Conservation (phyloP, 169 alveolate species). For the Ichthyophthirius multifiliis region DNA sequence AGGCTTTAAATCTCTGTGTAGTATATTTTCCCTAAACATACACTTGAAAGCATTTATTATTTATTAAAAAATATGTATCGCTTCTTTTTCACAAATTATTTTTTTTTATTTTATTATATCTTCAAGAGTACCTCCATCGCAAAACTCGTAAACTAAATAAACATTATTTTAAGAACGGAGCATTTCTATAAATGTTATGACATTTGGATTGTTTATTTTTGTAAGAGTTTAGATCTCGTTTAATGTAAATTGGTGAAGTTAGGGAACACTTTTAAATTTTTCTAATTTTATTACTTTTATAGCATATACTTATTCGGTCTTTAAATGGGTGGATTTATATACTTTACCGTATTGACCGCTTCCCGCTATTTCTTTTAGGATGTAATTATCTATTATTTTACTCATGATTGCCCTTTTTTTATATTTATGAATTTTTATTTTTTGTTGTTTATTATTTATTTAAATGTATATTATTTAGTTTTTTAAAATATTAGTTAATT, state of each 20-base stretch:
- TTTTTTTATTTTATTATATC: constrained; percentile 21
- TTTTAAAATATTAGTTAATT: too few relatives aligned
- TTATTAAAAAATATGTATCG: constrained; percentile 14
- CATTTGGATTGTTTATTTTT: constrained; percentile 14
- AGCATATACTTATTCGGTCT: constrained; percentile 28
- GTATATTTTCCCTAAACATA: constrained; percentile 11
- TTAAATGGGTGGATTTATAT: constrained; percentile 25
- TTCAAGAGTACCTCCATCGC: constrained; percentile 41
- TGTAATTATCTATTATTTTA: constrained; percentile 40
- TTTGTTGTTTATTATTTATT: too few relatives aligned
- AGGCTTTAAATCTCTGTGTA: constrained; percentile 45
- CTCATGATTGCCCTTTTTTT: constrained; percentile 5
- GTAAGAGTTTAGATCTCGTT: constrained; percentile 39
- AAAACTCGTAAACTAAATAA: constrained; percentile 39
- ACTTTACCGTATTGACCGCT: constrained; percentile 44
- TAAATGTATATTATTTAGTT: too few relatives aligned
- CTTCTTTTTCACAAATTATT: constrained; percentile 22
- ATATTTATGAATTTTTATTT: background rate
- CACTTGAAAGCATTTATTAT: constrained; percentile 34
- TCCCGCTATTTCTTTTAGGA: constrained; percentile 24
- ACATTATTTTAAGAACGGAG: constrained; percentile 26
- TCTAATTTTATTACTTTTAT: constrained; percentile 34
- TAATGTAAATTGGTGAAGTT: constrained; percentile 35
- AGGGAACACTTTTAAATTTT: constrained; percentile 38
- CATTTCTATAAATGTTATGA: constrained; percentile 42